Conservation (phyloP, 2,329 filamentous ascomycete species). For the Aspergillus ochraceus region DNA sequence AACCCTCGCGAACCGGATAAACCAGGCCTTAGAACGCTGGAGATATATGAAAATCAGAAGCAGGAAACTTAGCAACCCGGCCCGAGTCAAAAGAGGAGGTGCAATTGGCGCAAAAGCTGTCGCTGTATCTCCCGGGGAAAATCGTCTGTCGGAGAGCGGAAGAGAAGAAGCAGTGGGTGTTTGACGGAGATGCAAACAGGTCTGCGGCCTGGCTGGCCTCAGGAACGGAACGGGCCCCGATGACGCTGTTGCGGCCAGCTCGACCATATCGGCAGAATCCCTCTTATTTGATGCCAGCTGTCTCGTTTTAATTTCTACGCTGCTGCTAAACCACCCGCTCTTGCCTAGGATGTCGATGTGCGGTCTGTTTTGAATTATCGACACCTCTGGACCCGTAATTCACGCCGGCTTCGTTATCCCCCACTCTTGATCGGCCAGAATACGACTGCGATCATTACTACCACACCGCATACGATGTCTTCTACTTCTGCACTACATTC, state of each 20-base stretch:
- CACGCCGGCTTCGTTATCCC: not conserved
- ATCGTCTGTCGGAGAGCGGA: slow-evolving; percentile 12
- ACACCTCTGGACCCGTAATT: not conserved
- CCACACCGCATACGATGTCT: slow-evolving; percentile 35
- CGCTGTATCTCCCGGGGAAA: slow-evolving; percentile 8
- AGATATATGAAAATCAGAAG: not conserved
- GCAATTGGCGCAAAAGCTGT: not conserved
- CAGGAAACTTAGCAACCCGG: not conserved
- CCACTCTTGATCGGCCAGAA: not conserved
- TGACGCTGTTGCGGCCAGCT: slow-evolving; percentile 28
- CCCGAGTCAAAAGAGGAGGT: not conserved
- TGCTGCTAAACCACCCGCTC: not conserved
- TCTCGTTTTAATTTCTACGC: not conserved
- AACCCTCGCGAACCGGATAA: not conserved
- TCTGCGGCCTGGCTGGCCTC: slow-evolving; percentile 14
- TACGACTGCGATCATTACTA: not conserved
- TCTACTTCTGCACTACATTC: slow-evolving; percentile 42
- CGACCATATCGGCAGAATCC: slow-evolving; percentile 5
- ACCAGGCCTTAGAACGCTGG: not conserved
- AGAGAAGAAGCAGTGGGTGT: slow-evolving; percentile 19
- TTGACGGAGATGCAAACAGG: slow-evolving; percentile 33
- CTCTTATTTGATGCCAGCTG: not conserved
- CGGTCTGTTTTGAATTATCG: not conserved
- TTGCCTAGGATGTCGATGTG: not conserved
- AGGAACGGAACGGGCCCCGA: slow-evolving; percentile 19